Evolutionary conservation across 2,329 filamentous ascomycete species (phyloP), one percentile per base, ranked within the genome.

Genomic region (Lasiodiplodia sp.): DNA sequence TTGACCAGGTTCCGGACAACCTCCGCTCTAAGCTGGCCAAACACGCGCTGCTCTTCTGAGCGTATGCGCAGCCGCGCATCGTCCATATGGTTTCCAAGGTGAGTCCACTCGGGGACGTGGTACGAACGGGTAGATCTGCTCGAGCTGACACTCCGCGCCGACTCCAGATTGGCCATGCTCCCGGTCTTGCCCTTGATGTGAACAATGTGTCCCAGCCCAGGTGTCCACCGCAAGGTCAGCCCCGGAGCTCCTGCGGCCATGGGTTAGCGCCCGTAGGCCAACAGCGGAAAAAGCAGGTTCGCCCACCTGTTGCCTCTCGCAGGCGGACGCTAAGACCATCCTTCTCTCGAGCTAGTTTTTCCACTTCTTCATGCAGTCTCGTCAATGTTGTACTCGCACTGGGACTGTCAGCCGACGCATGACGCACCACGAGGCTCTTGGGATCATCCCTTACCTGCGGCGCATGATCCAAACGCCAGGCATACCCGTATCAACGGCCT

Each of bases 51-150:
- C 81, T 99, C 96, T 79, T 97, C 96, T 69, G 87, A 85, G 47
- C 93, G 89, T 75, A 99, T 96, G 52, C 90, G 90, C 60, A 90
- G 83, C 69, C 91, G 92, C 7, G 88, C 85, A 73, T 92, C 90
- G 79, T 97, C 94, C 72, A 98, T 89, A 21, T 86, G 86, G 58
- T 89, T 88, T 28, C 96, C 96, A 1, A 99, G 87, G 14, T 86
- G 82, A 0, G 92, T 94, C 96, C 96, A 99, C 73, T 92, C 90
- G 0, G 91, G 86, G 4, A 93, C 84, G 75, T 97, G 91, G 77
- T 97, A 95, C 1, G 94, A 92, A 38, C 91, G 88, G 0, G 96
- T 97, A 12, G 89, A 91, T 73, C 93, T 96, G 73, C 91, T 95
- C 2, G 93, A 91, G 38, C 90, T 91, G 62, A 98, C 86, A 66